Conservation (phyloP, 1,139 yeast species). For the Suhomyces wounanorum region DNA sequence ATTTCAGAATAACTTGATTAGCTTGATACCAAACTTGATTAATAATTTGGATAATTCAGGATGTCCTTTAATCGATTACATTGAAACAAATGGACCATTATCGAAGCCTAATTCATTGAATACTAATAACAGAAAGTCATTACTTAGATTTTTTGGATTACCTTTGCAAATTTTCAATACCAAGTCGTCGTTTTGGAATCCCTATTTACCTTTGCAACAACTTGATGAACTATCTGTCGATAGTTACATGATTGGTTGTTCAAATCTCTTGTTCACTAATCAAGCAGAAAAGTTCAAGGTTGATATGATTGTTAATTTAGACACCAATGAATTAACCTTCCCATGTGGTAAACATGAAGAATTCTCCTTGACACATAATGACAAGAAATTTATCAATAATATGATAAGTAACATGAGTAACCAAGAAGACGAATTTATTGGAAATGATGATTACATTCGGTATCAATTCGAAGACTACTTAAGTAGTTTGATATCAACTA, state of each 20-base stretch:
- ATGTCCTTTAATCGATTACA: constrained; percentile 68
- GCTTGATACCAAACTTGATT: constrained; percentile 76
- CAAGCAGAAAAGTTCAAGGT: constrained; percentile 61
- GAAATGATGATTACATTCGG: constrained; percentile 89
- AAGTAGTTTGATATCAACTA: constrained; percentile 70
- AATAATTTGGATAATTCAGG: constrained; percentile 77
- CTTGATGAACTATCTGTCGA: constrained; percentile 69
- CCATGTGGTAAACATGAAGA: constrained; percentile 40
- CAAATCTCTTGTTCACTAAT: constrained; percentile 76
- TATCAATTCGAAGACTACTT: constrained; percentile 89
- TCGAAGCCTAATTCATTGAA: constrained; percentile 68
- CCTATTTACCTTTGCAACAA: constrained; percentile 91
- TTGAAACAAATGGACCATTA: constrained; percentile 51
- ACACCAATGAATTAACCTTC: constrained; percentile 43
- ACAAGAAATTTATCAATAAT: constrained; percentile 69
- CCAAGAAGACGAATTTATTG: constrained; percentile 41
- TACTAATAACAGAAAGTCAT: constrained; percentile 75
- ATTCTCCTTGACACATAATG: constrained; percentile 60
- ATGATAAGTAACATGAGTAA: constrained; percentile 26
- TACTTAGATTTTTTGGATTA: constrained; percentile 79
- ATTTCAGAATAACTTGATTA: constrained; percentile 69
- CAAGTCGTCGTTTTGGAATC: constrained; percentile 85
- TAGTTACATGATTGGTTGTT: constrained; percentile 82
- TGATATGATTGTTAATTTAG: constrained; percentile 43
- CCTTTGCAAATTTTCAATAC: constrained; percentile 84